Evolutionary conservation across 768 basidiomycete species (phyloP).

Genomic region (Leccinellum albellum): DNA sequence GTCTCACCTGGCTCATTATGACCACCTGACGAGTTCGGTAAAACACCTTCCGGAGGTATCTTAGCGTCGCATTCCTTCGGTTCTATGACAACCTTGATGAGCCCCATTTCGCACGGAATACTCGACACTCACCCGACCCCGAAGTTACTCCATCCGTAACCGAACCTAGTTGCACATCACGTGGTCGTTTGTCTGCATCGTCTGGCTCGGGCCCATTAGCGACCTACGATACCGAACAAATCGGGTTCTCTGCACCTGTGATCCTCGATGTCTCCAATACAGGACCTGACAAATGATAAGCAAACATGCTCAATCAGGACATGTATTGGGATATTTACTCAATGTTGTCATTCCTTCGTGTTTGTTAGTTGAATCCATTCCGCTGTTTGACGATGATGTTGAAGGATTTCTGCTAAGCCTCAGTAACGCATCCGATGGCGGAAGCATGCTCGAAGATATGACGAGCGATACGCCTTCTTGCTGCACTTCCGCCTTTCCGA

Average conservation of each 20-base stretch:
- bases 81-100: constrained; percentile 14
- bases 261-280: constrained; percentile 14
- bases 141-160: neutral
- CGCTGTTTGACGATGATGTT: constrained; percentile 9
- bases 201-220: constrained; percentile 14
- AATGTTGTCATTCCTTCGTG: constrained; percentile 27
- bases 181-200: constrained; percentile 3
- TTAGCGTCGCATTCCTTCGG: constrained; percentile 3
- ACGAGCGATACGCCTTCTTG: constrained; percentile 17
- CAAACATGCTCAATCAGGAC: neutral
- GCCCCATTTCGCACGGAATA: constrained; percentile 1
- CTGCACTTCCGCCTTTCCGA: constrained; percentile 22
- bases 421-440: constrained; percentile 20
- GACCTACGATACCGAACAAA: constrained; percentile 2
- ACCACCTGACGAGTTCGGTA: constrained; percentile 8
- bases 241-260: constrained; percentile 15
- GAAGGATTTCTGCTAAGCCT: constrained; percentile 21
- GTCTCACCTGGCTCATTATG: constrained; percentile 15
- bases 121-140: constrained; percentile 13
- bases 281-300: constrained; percentile 23
- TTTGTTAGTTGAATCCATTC: neutral
- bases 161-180: neutral
- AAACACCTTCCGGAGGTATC: constrained; percentile 4
- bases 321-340: constrained; percentile 13
- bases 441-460: constrained; percentile 13